Base-by-base conservation (phyloP, 2,329 filamentous ascomycete species). In the Basipetospora chlamydospora region DNA sequence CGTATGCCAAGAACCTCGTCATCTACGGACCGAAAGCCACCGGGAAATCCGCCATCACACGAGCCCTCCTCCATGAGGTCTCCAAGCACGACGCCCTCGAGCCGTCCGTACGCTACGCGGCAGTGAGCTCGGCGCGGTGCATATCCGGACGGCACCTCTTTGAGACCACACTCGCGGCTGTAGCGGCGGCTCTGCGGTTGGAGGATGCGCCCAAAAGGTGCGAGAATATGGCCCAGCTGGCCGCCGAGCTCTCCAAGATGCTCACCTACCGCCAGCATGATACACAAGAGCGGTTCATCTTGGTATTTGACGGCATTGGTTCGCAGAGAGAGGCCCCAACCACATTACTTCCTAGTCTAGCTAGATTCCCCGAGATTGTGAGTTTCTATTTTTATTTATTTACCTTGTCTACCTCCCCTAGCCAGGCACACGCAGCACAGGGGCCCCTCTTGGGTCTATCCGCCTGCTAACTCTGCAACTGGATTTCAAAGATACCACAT, bases 221-320 rank as follows among this genome's bases (percentile, higher is more conserved):
- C 52, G 87, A 95, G 59, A 85, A 80, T 43, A 59, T 94, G 36
- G 80, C 83, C 39, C 73, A 81, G 36, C 61, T 96, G 43, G 68
- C 71, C 1, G 80, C 84, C 18, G 75, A 87, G 48, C 61, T 96
- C 39, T 69, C 68, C 42, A 70, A 65, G 49, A 61, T 84, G 56
- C 56, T 87, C 31, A 58, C 66, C 35, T 63, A 66, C 42, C 46
- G 49, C 10, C 40, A 47, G 6, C 46, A 52, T 6, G 54, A 56
- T 26, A 46, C 50, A 15, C 47, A 51, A 32, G 63, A 62, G 44
- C 75, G 78, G 44, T 86, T 94, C 47, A 76, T 88, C 7, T 57
- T 96, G 40, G 82, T 95, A 9, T 69, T 96, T 43, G 90, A 96
- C 60, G 83, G 76, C 9, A 78, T 96, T 39, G 88, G 96, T 54